Conservation (phyloP, 1,284 basidiomycete species). For the Athelia sp. region DNA sequence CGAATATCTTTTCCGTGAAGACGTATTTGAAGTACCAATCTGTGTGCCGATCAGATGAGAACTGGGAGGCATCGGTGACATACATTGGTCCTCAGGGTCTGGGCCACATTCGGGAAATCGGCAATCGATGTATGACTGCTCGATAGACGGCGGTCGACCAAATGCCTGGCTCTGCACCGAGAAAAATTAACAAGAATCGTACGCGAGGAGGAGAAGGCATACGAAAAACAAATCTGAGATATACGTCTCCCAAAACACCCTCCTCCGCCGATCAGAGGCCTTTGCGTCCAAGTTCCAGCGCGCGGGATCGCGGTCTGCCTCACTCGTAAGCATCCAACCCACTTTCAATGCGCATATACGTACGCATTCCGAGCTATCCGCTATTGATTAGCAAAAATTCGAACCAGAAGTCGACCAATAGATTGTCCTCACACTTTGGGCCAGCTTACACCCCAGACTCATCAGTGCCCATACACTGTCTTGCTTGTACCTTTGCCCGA, state of each 20-base stretch:
- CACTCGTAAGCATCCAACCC: constrained; percentile 6
- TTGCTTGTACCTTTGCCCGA: constrained; percentile 44
- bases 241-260: constrained; percentile 57
- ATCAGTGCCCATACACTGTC: constrained; percentile 49
- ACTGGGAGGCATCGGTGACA: neutral
- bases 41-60: constrained; percentile 1
- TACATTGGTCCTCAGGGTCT: neutral
- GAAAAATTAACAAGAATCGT: neutral
- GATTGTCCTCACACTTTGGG: constrained; percentile 44
- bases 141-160: constrained; percentile 51
- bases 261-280: constrained; percentile 47
- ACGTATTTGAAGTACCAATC: constrained; percentile 27
- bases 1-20: constrained; percentile 21
- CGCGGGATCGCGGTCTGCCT: constrained; percentile 55
- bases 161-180: constrained; percentile 39
- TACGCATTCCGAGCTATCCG: constrained; percentile 41
- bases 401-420: constrained; percentile 1
- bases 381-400: constrained; percentile 38
- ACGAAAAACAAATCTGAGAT: constrained; percentile 46
- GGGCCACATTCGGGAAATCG: constrained; percentile 42
- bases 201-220: too few species aligned
- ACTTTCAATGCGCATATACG: neutral
- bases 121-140: constrained; percentile 51
- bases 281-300: constrained; percentile 51
- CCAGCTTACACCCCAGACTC: constrained; percentile 47